Evolutionary conservation across 352 stramenopile genomes (phyloP), one percentile per base, ranked within the genome.

Genomic region (Pythium utonaiense): DNA sequence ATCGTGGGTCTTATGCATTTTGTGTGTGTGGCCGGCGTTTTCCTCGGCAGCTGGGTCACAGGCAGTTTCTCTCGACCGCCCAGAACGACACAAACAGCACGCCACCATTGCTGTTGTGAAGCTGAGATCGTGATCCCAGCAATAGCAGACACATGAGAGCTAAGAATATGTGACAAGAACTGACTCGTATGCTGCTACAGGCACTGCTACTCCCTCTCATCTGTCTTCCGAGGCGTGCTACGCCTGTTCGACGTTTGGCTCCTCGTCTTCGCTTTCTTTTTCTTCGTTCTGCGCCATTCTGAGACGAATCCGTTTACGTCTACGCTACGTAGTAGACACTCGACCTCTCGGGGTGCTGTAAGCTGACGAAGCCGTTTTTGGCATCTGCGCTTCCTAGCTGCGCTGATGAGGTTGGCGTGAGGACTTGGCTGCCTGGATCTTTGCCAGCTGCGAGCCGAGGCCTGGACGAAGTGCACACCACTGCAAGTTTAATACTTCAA

Each of bases 381-480:
- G 31, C 31, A 36, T 36, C 31, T 36, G 31, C 31, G 7, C 31
- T 36, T 12, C 7, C 31, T 36, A 36, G 31, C 31, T 36, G 31
- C 13, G 31, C 31, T n/a, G n/a, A n/a, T 36, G 31, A 36, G 31
- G 31, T 36, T 36, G 31, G 31, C 36, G 40, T 7, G 14, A 36
- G 52, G 10, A 16, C 55, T 48, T 62, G 42, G 55, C 44, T 27
- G 55, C 42, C 30, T 62, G 55, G 22, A 62, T 47, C 2, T 16
- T 34, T 17, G 31, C 47, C 33, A 63, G 56, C 34, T 57, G 56
- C 14, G 47, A 38, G 9, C 70, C 73, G 19, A 77, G 14, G 14
- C 53, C 70, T 48, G 70, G 60, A 5, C 57, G 54, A 9, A 78
- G 50, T n/a, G 27, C 53, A 33, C 70, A 74, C 70, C 70, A 80